Base-by-base conservation (phyloP, 176 grass and related monocot species). In the Dendrocalamus sinicus region DNA sequence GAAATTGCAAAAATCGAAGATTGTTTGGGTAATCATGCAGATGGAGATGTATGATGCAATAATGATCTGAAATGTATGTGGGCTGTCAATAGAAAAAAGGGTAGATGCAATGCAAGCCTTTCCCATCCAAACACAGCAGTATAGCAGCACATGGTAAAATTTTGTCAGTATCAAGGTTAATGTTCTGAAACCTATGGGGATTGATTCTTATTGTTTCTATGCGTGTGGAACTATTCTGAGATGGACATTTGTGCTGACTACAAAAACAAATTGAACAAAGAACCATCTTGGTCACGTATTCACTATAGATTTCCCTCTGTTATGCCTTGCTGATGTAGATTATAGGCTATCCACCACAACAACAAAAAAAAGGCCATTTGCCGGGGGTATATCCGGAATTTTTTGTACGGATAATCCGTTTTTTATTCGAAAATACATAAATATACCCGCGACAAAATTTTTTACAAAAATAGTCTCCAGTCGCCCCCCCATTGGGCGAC, bases 231-330 rank as follows among this genome's bases (percentile, higher is more conserved):
- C 70, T 65, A 90, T 41, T 86, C 45, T 71, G 44, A 70, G 32
- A 86, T 86, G 35, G 77, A 90, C 88, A 90, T 77, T 85, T 90
- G 63, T 70, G 43, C 64, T 54, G 45, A 30, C 81, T 68, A 75
- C 59, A 80, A 23, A 72, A 82, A 78, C 73, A 86, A 86, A 72
- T 24, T 81, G 78, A 81, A 76, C 70, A 75, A 59, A 85, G 22
- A 81, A 75, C 73, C 72, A 51, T 70, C 60, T 40, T 81, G 26
- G n/a, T 23, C 35, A 37, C 12, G 81, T 45, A 43, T 76, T 52
- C 37, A 24, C 44, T 57, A 65, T 54, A 63, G 5, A 12, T 46
- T 53, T 67, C 83, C 7, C 2, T 76, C 28, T 28, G 11, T n/a
- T 68, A 35, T 85, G 32, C 68, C 22, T n/a, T 22, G 37, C 10